These are phyloP conservation scores for Amauroascus niger DNA, from an alignment of 2,329 filamentous ascomycete species.

Conservation along the genomic window DNA sequence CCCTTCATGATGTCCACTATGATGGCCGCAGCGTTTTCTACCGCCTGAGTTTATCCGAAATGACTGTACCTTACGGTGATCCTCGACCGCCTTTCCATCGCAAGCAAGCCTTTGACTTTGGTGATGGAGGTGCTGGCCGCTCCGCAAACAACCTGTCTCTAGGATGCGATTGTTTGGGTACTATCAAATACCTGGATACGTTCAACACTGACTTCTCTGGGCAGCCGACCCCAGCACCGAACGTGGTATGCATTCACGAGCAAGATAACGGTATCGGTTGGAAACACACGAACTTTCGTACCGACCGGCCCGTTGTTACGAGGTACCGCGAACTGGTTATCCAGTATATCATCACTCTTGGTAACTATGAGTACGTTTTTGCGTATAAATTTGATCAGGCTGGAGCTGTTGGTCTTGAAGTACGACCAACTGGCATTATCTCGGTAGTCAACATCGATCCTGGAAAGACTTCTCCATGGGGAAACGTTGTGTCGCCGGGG, in stretches of 20 bases:
- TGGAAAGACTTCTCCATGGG: constrained; percentile 46
- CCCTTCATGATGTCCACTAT: constrained; percentile 58
- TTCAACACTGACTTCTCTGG: constrained; percentile 45
- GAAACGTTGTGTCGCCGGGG: constrained; percentile 55
- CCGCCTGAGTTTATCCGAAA: constrained; percentile 55
- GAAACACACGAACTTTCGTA: constrained; percentile 63
- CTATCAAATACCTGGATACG: constrained; percentile 53
- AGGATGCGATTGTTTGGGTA: constrained; percentile 59
- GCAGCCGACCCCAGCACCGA: constrained; percentile 43
- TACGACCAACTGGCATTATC: constrained; percentile 57
- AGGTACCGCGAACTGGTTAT: constrained; percentile 54
- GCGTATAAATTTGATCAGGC: constrained; percentile 56
- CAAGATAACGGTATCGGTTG: constrained; percentile 59
- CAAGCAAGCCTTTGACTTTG: constrained; percentile 61
- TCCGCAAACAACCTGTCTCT: constrained; percentile 55
- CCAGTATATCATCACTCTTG: constrained; percentile 58
- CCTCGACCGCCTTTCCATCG: constrained; percentile 54
- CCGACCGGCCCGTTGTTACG: constrained; percentile 51
- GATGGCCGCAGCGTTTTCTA: constrained; percentile 54
- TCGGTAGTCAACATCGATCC: constrained; percentile 52
- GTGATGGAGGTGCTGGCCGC: constrained; percentile 54
- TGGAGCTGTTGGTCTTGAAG: constrained; percentile 52
- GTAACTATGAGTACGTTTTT: constrained; percentile 63
- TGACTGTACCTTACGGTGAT: constrained; percentile 57
- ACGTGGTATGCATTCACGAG: constrained; percentile 60